Conservation (phyloP, 1,284 basidiomycete genomes). For the Ganoderma resinaceum region DNA sequence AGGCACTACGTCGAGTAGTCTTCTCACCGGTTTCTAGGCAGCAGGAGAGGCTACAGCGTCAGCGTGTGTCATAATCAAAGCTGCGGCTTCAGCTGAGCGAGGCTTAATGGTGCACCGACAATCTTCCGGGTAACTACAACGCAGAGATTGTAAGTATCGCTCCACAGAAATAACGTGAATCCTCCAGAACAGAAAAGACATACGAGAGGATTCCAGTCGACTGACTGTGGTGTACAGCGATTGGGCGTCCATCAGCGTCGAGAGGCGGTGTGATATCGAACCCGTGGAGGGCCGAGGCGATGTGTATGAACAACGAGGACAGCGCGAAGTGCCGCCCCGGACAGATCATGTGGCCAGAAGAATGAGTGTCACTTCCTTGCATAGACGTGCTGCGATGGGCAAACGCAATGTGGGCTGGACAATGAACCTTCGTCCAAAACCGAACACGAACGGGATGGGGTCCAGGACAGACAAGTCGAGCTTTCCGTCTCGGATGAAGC, state of each 20-base stretch:
- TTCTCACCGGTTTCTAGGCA: too few species aligned
- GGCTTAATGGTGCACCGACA: slow-evolving; percentile 13
- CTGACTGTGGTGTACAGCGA: neutral
- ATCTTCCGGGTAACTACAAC: slow-evolving; percentile 8
- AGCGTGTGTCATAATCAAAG: neutral
- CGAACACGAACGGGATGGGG: neutral
- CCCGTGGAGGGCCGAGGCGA: slow-evolving; percentile 10
- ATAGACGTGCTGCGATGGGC: neutral
- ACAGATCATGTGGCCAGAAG: slow-evolving; percentile 17
- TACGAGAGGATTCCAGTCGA: slow-evolving; percentile 5
- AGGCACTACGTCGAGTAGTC: neutral
- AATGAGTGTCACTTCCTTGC: neutral
- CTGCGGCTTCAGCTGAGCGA: slow-evolving; percentile 2
- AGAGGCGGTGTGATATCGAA: slow-evolving; percentile 12
- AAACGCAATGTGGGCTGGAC: neutral
- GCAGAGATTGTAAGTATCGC: neutral
- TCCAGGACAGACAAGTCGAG: slow-evolving; percentile 1
- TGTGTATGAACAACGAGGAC: slow-evolving; percentile 8
- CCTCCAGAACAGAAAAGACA: neutral
- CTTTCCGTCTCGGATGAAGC: too few species aligned
- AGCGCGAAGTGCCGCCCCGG: slow-evolving; percentile 45
- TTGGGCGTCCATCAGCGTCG: neutral
- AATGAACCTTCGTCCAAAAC: slow-evolving; percentile 1
- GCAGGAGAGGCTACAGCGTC: neutral
- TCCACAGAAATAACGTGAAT: neutral